These are phyloP conservation scores for Linanthus parryae DNA, from an alignment of 148 eudicot genomes.

Conservation along the genomic window DNA sequence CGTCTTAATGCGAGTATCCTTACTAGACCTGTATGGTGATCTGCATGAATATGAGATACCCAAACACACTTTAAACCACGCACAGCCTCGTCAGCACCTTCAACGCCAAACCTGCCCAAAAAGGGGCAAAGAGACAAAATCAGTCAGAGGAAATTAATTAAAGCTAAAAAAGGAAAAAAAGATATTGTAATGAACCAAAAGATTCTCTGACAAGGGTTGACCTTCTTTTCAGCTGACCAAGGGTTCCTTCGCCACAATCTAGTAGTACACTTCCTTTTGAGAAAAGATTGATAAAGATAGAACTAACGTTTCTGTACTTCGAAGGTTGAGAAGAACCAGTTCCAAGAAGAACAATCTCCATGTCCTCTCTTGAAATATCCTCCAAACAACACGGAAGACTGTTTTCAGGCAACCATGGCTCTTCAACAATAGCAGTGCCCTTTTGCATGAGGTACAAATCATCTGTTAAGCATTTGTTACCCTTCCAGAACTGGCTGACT, in stretches of 20 bases:
- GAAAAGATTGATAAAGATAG: constrained; percentile 82
- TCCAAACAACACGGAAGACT: constrained; percentile 70
- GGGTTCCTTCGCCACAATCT: constrained; percentile 96
- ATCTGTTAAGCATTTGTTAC: constrained; percentile 14
- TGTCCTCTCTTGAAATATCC: constrained; percentile 73
- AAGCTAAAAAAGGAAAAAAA: no score
- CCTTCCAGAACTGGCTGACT: constrained; percentile 45
- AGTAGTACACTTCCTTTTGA: constrained; percentile 77
- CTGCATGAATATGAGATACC: constrained; percentile 99
- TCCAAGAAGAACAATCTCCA: constrained; percentile 93
- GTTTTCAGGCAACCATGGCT: constrained; percentile 64
- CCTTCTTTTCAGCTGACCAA: constrained; percentile 98
- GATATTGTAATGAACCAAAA: no score
- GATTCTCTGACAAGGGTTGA: no score
- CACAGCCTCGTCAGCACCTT: constrained; percentile 85
- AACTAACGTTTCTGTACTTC: constrained; percentile 90
- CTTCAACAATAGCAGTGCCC: constrained; percentile 34
- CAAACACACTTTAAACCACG: constrained; percentile 66
- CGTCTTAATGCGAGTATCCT: constrained; percentile 88
- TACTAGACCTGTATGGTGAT: constrained; percentile 95
- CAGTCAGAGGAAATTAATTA: no score
- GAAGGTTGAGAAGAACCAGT: constrained; percentile 99
- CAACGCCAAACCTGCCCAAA: constrained; percentile 61
- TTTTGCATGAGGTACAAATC: constrained; percentile 9
- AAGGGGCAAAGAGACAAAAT: neutral